Base-by-base conservation (phyloP, 495 filamentous ascomycete species). In the Trichoderma orchidacearum region DNA sequence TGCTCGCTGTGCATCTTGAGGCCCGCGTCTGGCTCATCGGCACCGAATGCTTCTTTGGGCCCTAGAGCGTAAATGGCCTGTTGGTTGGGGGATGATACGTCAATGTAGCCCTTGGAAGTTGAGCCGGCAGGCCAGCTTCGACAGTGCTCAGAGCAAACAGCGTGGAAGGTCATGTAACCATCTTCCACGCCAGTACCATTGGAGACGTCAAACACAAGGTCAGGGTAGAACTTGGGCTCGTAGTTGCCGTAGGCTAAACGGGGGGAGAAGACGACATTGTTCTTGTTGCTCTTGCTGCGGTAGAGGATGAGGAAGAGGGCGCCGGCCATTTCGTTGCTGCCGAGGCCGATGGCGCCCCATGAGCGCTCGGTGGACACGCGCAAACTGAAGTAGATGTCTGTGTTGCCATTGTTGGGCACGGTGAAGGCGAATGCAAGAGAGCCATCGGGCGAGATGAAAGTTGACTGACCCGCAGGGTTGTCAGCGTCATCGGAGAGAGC, bases 41-140 rank as follows among this genome's bases (percentile, higher is more conserved):
- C 70, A 8, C 75, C 55, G 28, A 61, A 55, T 28, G 55, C 60
- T 12, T 63, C 60, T 36, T 61, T 51, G 1, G 74, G 72, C 2
- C 80, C 81, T 8, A 75, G 63, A 5, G 73, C 80, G 61, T 75
- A 83, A 52, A 80, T 75, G 68, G 78, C 79, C 13, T 65, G 58
- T 53, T 77, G 70, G 3, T 60, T 53, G 2, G 63, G 70, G 53
- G 63, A 72, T 30, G 59, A 63, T 3, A 73, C 62, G 59, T 76
- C 66, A 21, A 78, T 58, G 18, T 60, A 66, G 17, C 71, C 70
- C 15, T 61, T 60, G 30, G 4, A 7, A n/a, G 53, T 55, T 3
- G 30, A 30, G 3, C 32, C 23, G 17, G 29, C 18, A 21, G 64
- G 64, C 74, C 76, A 79, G 5, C 56, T 61, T 12, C 66, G 69